A percentile compares a stretch with the other conserved stretches of the same genome.
phyloP scores from a whole-genome alignment of 225 moss, liverwort and hornwort species.

The Asterella californica region DNA sequence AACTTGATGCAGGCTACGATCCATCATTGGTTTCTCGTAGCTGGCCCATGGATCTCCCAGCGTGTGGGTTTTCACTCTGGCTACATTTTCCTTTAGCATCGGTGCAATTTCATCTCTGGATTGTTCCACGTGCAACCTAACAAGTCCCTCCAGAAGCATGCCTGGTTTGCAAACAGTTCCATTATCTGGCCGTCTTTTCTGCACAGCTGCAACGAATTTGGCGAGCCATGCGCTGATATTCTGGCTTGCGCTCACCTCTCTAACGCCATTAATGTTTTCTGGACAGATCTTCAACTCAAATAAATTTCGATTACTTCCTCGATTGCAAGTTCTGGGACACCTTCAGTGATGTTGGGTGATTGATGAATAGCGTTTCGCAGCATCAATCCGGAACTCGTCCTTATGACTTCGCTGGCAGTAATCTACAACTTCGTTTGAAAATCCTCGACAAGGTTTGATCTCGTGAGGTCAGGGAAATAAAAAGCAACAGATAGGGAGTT shows the following conservation, averaged over 20 bases:
- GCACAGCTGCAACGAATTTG: slow-evolving; percentile 16
- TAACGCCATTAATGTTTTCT: neutral
- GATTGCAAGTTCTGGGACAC: no score
- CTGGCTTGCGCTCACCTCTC: neutral
- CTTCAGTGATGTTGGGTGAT: no score
- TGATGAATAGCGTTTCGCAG: no score
- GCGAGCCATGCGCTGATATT: slow-evolving; percentile 15
- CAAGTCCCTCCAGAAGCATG: slow-evolving; percentile 25
- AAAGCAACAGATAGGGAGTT: no score
- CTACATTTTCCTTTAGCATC: slow-evolving; percentile 9
- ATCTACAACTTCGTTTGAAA: no score
- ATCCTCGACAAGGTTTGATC: no score
- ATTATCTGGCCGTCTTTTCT: neutral
- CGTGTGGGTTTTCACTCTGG: neutral
- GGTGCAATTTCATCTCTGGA: slow-evolving; percentile 14
- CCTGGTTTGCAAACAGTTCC: slow-evolving; percentile 10
- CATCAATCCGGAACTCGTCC: no score
- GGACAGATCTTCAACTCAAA: no score
- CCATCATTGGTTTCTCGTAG: slow-evolving; percentile 4
- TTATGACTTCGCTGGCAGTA: no score
- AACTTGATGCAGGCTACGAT: slow-evolving; percentile 11
- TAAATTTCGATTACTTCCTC: neutral
- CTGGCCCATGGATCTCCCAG: slow-evolving; percentile 11
- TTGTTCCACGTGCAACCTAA: slow-evolving; percentile 23
- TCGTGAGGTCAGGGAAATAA: no score